Percentiles rank a stretch among this genome's conserved stretches.
phyloP scores from a whole-genome alignment of 768 basidiomycete species.

The Boletus reticuloceps region DNA sequence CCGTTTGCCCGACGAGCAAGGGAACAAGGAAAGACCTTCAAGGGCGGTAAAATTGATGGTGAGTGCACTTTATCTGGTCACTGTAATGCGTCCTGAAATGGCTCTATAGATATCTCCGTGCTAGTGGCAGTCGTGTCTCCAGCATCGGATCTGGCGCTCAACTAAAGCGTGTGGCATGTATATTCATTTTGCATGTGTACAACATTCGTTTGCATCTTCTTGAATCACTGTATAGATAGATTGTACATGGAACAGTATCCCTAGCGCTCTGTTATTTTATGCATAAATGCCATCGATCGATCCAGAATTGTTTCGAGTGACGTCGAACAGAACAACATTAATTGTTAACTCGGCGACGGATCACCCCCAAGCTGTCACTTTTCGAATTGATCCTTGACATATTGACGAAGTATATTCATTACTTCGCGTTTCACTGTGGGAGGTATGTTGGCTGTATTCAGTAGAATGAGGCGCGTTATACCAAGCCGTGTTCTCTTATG shows the following conservation, averaged over 20 bases:
- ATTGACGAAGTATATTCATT: too few relatives aligned
- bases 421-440: too few relatives aligned
- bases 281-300: background rate
- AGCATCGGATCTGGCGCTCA: conserved; percentile 25
- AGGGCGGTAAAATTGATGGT: conserved; percentile 88
- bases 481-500: too few relatives aligned
- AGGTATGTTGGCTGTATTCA: too few relatives aligned
- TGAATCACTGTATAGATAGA: conserved; percentile 25
- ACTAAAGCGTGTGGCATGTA: conserved; percentile 18
- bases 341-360: too few relatives aligned
- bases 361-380: too few relatives aligned
- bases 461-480: too few relatives aligned
- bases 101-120: conserved; percentile 56
- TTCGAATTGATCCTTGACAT: too few relatives aligned
- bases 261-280: conserved; percentile 10
- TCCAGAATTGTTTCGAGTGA: background rate
- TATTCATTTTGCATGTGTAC: conserved; percentile 21
- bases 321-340: background rate
- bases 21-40: conserved; percentile 68
- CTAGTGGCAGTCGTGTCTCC: conserved; percentile 64
- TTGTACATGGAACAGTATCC: conserved; percentile 17
- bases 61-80: conserved; percentile 15
- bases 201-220: conserved; percentile 20
- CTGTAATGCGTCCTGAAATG: background rate
- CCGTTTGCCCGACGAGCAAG: conserved; percentile 84